phyloP scores from a whole-genome alignment of 768 basidiomycete species.

The Lentinula sp. region DNA sequence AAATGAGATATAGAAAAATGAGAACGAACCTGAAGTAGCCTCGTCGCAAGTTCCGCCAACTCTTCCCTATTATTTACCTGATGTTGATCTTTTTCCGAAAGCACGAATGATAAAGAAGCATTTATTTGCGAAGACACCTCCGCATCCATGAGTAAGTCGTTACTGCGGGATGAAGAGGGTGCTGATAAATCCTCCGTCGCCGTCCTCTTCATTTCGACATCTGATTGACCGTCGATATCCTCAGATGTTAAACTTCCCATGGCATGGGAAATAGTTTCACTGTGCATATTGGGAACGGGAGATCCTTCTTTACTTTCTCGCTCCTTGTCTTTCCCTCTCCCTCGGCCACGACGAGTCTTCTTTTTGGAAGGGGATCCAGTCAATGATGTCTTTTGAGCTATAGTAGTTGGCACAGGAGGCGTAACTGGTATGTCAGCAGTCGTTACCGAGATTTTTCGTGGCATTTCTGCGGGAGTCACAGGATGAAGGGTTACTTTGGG shows the following conservation, averaged over 20 bases:
- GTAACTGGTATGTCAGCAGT: background rate
- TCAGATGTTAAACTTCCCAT: background rate
- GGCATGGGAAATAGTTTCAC: background rate
- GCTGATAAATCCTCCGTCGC: background rate
- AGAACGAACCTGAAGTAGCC: background rate
- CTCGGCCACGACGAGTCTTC: conserved; percentile 1
- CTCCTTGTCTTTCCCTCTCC: background rate
- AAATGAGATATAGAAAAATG: background rate
- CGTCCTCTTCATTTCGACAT: background rate
- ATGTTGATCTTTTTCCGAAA: background rate
- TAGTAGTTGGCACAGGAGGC: background rate
- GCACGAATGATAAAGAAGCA: background rate
- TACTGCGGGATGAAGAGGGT: background rate
- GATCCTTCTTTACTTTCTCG: background rate
- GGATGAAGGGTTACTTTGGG: background rate
- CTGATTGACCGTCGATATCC: background rate
- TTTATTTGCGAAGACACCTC: background rate
- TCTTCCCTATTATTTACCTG: background rate
- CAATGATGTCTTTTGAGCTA: background rate
- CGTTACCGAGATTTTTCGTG: background rate
- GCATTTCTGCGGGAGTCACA: background rate
- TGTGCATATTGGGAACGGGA: too few relatives aligned
- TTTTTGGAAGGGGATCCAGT: background rate
- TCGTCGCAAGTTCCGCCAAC: background rate
- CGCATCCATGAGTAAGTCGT: background rate